Evolutionary conservation across 83 land plant species (phyloP).

Genomic region (Picea abies): DNA sequence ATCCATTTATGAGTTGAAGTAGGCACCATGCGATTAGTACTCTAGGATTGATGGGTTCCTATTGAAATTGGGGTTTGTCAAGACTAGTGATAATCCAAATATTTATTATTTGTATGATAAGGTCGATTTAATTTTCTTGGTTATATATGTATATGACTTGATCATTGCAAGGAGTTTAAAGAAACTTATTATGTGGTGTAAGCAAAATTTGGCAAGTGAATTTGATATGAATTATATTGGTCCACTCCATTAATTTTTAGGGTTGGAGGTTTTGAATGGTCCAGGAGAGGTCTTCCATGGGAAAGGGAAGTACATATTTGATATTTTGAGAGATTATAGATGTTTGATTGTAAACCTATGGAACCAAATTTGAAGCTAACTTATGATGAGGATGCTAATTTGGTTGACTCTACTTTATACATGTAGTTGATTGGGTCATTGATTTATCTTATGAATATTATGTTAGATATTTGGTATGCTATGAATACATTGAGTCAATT

Average conservation of each 20-base stretch:
- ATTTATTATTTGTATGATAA: too few relatives aligned
- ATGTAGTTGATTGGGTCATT: neutral
- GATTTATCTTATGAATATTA: neutral
- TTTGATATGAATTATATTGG: neutral
- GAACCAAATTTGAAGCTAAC: neutral
- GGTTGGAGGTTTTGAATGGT: neutral
- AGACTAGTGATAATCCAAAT: too few relatives aligned
- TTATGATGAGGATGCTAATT: neutral
- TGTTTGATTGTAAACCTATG: neutral
- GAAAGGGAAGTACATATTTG: neutral
- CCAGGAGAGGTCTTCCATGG: neutral
- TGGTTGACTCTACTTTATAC: neutral
- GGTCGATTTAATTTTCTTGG: too few relatives aligned
- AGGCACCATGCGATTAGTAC: too few relatives aligned
- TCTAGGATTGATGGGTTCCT: too few relatives aligned
- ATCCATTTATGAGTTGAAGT: too few relatives aligned
- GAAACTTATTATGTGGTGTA: neutral
- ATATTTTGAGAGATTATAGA: neutral
- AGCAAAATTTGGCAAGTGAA: neutral
- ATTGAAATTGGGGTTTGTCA: too few relatives aligned
- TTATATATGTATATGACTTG: neutral
- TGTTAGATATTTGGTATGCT: neutral
- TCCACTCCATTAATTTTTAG: neutral
- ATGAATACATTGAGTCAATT: neutral
- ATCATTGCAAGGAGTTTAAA: neutral